Evolutionary conservation across 2,329 filamentous ascomycete genomes (phyloP), one percentile per base, ranked within the genome.

Genomic region (Penicillium sclerotiorum): DNA sequence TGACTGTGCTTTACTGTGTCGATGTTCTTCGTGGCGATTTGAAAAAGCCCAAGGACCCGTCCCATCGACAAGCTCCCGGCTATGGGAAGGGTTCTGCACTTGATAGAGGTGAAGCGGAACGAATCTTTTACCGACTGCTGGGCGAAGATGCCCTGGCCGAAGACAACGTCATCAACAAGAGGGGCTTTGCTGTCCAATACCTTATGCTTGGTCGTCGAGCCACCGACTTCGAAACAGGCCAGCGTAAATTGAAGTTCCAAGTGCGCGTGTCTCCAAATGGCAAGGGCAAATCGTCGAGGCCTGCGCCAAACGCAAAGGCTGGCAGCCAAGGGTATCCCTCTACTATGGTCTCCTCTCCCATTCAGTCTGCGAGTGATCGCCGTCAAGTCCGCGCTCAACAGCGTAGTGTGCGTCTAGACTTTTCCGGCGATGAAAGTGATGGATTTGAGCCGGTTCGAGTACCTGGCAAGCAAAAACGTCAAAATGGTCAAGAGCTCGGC

Each of bases 1-100:
- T 95, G 44, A 95, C 90, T 5, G 73, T 93, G 48, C 79, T 85
- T 13, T 87, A 95, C 65, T 92, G 90, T 66, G 84, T 89, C n/a
- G 91, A 96, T 62, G 80, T 95, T 28, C 83, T 96, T 57, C 80
- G 87, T 55, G 94, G 92, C 6, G 84, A 80, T 50, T 82, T 80
- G 50, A 83, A 82, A 51, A 81, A 82, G 49, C 75, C 82, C 35
- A 79, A 82, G 33, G 75, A 53, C 30, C 53, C 79, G 12, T 65
- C 74, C 4, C 82, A 85, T 30, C 76, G 82, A 30, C 62, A 71
- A 6, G 56, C 83, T 8, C 71, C 81, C 15, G 81, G 85, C 50
- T 85, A 84, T 67, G 90, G 90, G 12, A 79, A 80, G 35, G 91
- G 88, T 12, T 83, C 81, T 54, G 76, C 82, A 13, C 73, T 95